phyloP scores from a whole-genome alignment of 2,329 filamentous ascomycete genomes.

The Metarhizium rileyi region DNA sequence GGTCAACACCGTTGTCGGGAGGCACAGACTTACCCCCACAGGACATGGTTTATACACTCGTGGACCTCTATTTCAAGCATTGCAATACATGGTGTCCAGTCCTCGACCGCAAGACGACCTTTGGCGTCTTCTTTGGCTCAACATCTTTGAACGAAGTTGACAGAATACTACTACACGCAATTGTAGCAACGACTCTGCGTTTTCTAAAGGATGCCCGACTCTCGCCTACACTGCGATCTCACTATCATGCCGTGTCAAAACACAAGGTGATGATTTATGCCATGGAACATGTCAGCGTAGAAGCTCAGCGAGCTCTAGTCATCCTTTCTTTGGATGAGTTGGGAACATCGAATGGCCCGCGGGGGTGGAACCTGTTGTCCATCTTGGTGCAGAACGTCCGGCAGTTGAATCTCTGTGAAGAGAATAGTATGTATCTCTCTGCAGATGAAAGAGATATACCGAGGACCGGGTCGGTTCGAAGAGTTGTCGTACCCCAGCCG shows the following conservation, averaged over 20 bases:
- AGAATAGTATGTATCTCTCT: constrained; percentile 27
- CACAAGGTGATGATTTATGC: constrained; percentile 31
- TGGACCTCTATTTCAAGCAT: constrained; percentile 54
- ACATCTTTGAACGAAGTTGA: constrained; percentile 29
- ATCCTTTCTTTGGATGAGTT: constrained; percentile 32
- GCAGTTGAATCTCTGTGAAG: constrained; percentile 30
- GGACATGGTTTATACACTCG: constrained; percentile 48
- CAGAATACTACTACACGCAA: constrained; percentile 32
- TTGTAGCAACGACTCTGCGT: constrained; percentile 31
- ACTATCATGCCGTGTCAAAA: constrained; percentile 29
- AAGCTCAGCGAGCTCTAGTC: constrained; percentile 29
- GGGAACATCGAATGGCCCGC: constrained; percentile 32
- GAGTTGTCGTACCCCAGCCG: constrained; percentile 25
- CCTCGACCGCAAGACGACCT: constrained; percentile 32
- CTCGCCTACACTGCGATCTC: constrained; percentile 25
- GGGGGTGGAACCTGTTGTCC: constrained; percentile 31
- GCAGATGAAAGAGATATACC: constrained; percentile 22
- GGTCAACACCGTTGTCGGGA: constrained; percentile 23
- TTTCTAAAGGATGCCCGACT: constrained; percentile 31
- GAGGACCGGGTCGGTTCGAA: constrained; percentile 23
- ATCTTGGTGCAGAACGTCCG: constrained; percentile 28
- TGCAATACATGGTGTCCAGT: constrained; percentile 50
- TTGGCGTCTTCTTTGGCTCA: constrained; percentile 30
- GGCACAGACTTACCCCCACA: constrained; percentile 46
- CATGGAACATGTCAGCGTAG: constrained; percentile 30